phyloP scores from a whole-genome alignment of 805 yeast species.

The Lipomyces mesembrius region DNA sequence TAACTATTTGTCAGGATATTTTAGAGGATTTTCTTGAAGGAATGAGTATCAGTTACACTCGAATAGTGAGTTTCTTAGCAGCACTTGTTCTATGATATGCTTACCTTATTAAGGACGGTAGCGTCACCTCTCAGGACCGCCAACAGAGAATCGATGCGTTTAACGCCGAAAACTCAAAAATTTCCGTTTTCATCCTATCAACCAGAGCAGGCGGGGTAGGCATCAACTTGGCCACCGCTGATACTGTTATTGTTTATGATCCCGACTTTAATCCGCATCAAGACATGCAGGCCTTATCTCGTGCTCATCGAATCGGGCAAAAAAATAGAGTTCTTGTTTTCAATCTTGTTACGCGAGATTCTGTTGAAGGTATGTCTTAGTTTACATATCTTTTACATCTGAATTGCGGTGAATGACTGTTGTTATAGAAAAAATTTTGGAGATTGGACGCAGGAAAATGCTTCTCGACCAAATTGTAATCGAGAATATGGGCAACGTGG shows the following conservation, averaged over 20 bases:
- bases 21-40: slow-evolving; percentile 78
- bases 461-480: slow-evolving; percentile 90
- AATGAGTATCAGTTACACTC: slow-evolving; percentile 32
- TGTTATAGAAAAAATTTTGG: slow-evolving; percentile 61
- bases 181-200: slow-evolving; percentile 69
- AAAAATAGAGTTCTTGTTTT: slow-evolving; percentile 74
- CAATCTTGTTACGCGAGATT: slow-evolving; percentile 52
- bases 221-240: slow-evolving; percentile 81
- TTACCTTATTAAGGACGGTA: slow-evolving; percentile 62
- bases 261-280: slow-evolving; percentile 98
- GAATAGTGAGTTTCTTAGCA: slow-evolving; percentile 13
- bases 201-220: slow-evolving; percentile 96
- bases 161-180: slow-evolving; percentile 44
- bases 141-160: slow-evolving; percentile 65
- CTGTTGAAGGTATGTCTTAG: slow-evolving; percentile 79
- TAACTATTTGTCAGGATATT: slow-evolving; percentile 52
- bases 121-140: slow-evolving; percentile 64
- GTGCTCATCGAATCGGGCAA: slow-evolving; percentile 94
- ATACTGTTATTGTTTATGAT: slow-evolving; percentile 85
- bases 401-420: slow-evolving; percentile 37
- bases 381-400: slow-evolving; percentile 58
- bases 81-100: background rate
- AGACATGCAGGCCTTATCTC: slow-evolving; percentile 92
- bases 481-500: slow-evolving; percentile 82
- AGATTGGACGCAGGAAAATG: slow-evolving; percentile 84